Conservation (phyloP, 129 eudicot species). For the Chrysanthemum makinoi region DNA sequence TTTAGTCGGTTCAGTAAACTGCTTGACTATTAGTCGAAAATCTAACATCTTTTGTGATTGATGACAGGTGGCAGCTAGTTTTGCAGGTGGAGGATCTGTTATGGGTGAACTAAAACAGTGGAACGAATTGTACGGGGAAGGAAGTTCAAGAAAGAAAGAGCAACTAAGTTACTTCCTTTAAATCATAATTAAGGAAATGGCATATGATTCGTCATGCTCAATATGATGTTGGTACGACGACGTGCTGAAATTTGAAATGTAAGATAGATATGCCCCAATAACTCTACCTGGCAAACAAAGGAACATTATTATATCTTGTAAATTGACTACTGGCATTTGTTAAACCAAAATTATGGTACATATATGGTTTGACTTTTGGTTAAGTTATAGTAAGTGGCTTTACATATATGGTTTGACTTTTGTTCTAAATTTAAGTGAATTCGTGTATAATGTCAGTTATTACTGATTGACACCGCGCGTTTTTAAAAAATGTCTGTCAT, state of each 20-base stretch:
- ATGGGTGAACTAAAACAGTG: constrained; percentile 85
- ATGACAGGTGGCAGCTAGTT: constrained; percentile 83
- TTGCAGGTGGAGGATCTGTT: constrained; percentile 68
- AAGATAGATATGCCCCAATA: not conserved
- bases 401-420: too few species aligned
- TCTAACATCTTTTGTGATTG: not conserved
- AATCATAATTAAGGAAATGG: not conserved
- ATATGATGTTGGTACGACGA: not conserved
- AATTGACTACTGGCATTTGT: constrained; percentile 7
- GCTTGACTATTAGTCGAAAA: not conserved
- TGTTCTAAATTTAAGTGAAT: too few species aligned
- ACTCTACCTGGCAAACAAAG: constrained; percentile 8
- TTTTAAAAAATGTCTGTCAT: too few species aligned
- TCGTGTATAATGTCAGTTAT: too few species aligned
- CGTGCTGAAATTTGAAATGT: not conserved
- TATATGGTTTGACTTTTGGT: constrained; percentile 14
- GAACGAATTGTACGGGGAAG: constrained; percentile 89
- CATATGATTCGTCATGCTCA: not conserved
- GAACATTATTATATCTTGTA: constrained; percentile 1
- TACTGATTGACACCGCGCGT: not conserved
- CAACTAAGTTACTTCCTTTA: constrained; percentile 79
- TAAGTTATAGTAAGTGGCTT: not conserved
- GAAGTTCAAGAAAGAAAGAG: constrained; percentile 79
- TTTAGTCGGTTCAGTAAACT: not conserved
- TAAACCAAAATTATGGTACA: not conserved